A percentile compares a stretch with the other conserved stretches of the same genome.
phyloP scores from a whole-genome alignment of 306 rosid genomes.

The Castanospermum australe region DNA sequence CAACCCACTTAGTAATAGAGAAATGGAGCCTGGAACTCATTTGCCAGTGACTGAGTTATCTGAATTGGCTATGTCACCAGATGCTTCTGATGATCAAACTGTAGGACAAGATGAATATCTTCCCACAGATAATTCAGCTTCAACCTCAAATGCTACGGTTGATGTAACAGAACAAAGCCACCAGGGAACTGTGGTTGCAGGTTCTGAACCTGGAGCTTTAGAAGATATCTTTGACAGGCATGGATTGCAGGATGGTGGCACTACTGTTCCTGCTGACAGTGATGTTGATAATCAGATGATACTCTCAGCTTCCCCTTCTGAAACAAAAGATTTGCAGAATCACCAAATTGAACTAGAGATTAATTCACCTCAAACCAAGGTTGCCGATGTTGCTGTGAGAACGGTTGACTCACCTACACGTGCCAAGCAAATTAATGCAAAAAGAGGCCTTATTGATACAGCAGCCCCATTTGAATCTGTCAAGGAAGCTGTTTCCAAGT shows the following conservation, averaged over 20 bases:
- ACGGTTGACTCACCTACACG: slow-evolving; percentile 37
- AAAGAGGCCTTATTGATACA: slow-evolving; percentile 76
- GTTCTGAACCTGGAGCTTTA: slow-evolving; percentile 20
- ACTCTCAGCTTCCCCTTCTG: slow-evolving; percentile 22
- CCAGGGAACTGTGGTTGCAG: slow-evolving; percentile 4
- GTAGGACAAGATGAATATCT: slow-evolving; percentile 37
- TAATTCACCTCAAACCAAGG: slow-evolving; percentile 29
- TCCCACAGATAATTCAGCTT: slow-evolving; percentile 30
- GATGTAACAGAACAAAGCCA: slow-evolving; percentile 19
- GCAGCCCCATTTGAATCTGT: slow-evolving; percentile 96
- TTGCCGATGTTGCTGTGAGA: slow-evolving; percentile 2
- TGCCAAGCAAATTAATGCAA: slow-evolving; percentile 39
- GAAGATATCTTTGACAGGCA: not conserved
- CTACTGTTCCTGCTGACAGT: slow-evolving; percentile 18
- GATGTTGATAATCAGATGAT: slow-evolving; percentile 14
- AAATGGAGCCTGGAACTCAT: slow-evolving; percentile 31
- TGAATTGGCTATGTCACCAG: slow-evolving; percentile 15
- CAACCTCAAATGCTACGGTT: slow-evolving; percentile 28
- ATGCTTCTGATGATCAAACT: slow-evolving; percentile 34
- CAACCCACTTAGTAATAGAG: slow-evolving; percentile 26
- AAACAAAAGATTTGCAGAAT: slow-evolving; percentile 20
- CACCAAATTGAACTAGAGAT: slow-evolving; percentile 1
- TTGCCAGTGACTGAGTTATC: slow-evolving; percentile 12
- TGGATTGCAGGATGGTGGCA: slow-evolving; percentile 22
- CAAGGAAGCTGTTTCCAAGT: slow-evolving; percentile 93